A percentile compares a stretch with the other conserved stretches of the same genome.
Evolutionary conservation across 2,329 filamentous ascomycete species (phyloP).

Genomic region (Aureobasidium melanogenum): DNA sequence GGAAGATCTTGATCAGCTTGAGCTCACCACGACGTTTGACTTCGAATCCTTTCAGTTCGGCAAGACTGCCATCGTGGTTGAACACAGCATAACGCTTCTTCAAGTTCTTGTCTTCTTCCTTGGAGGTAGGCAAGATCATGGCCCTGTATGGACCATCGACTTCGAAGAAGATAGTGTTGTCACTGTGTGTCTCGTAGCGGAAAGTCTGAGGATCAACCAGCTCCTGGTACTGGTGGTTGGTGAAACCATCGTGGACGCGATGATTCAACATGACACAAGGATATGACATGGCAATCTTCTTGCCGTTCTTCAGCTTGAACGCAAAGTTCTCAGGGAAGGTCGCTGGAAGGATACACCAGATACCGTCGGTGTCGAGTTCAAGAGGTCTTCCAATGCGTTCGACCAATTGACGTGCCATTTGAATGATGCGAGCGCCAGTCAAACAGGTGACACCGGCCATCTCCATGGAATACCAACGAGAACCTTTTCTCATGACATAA

Average conservation of each 20-base stretch:
- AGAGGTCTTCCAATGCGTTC: slow-evolving; percentile 87
- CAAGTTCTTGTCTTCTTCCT: slow-evolving; percentile 98
- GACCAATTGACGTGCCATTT: slow-evolving; percentile 86
- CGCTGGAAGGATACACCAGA: slow-evolving; percentile 97
- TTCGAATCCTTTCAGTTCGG: slow-evolving; percentile 94
- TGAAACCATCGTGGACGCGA: slow-evolving; percentile 86
- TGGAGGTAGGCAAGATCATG: slow-evolving; percentile 94
- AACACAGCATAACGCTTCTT: slow-evolving; percentile 99
- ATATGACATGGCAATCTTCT: slow-evolving; percentile 94
- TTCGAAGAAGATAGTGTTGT: slow-evolving; percentile 99
- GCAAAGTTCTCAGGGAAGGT: slow-evolving; percentile 94
- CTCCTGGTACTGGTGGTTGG: slow-evolving; percentile 95
- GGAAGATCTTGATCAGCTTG: slow-evolving; percentile 99
- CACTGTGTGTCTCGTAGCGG: slow-evolving; percentile 93
- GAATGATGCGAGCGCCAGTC: slow-evolving; percentile 93
- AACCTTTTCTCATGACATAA: slow-evolving; percentile 98
- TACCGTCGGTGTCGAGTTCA: slow-evolving; percentile 95
- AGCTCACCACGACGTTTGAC: slow-evolving; percentile 95
- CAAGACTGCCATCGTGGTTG: slow-evolving; percentile 92
- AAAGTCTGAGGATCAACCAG: slow-evolving; percentile 69
- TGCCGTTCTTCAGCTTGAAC: slow-evolving; percentile 90
- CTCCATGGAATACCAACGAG: slow-evolving; percentile 97
- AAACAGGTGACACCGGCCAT: slow-evolving; percentile 98
- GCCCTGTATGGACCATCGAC: slow-evolving; percentile 96
- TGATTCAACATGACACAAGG: slow-evolving; percentile 99